phyloP scores from a whole-genome alignment of 805 yeast species.

The Metschnikowia lachancei region DNA sequence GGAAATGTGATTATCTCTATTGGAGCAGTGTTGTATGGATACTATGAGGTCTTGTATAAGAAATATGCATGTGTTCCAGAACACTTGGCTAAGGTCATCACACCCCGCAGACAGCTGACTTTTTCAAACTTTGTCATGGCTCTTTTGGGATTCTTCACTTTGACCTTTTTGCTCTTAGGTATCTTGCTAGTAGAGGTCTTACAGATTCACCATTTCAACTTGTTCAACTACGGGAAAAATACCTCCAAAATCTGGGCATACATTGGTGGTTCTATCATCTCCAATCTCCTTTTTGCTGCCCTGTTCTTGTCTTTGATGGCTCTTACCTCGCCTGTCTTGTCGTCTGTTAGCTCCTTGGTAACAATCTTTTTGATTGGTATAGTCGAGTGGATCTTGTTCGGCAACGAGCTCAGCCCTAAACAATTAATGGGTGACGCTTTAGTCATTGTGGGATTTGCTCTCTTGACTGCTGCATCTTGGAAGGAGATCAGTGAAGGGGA shows the following conservation, averaged over 20 bases:
- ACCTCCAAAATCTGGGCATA: conserved; percentile 42
- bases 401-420: conserved; percentile 48
- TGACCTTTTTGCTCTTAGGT: conserved; percentile 46
- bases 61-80: conserved; percentile 70
- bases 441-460: conserved; percentile 64
- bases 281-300: conserved; percentile 68
- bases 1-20: conserved; percentile 70
- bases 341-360: conserved; percentile 61
- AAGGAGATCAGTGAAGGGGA: conserved; percentile 54
- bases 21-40: conserved; percentile 78
- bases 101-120: conserved; percentile 66
- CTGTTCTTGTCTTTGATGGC: conserved; percentile 77
- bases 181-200: conserved; percentile 49
- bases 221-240: conserved; percentile 46
- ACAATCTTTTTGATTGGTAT: conserved; percentile 79
- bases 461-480: conserved; percentile 67
- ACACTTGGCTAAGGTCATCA: conserved; percentile 41
- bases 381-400: conserved; percentile 69
- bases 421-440: conserved; percentile 69
- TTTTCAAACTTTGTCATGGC: conserved; percentile 79
- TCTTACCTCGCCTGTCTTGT: conserved; percentile 78
- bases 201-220: conserved; percentile 56
- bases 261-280: conserved; percentile 51
- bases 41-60: conserved; percentile 82
- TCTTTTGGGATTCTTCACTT: conserved; percentile 58